Percentiles rank a stretch among this genome's conserved stretches.
Conservation (phyloP, 768 basidiomycete species). For the Steccherinum ochraceum region DNA sequence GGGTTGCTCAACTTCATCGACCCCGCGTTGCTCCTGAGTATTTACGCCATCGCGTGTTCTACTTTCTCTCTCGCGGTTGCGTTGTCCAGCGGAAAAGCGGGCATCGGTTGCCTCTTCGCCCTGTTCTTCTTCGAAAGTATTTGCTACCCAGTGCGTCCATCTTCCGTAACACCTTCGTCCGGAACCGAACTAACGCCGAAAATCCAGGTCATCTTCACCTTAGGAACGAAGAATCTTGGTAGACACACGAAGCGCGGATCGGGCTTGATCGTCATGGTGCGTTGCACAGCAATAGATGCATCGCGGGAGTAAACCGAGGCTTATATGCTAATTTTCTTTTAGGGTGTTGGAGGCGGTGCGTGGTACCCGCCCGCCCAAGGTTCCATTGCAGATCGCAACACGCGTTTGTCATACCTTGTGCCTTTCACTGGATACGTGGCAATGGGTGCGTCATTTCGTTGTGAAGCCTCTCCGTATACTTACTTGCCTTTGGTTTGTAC, state of each 20-base stretch:
- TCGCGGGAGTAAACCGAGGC: background rate
- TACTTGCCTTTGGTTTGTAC: background rate
- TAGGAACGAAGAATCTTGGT: conserved; percentile 60
- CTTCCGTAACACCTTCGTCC: conserved; percentile 19
- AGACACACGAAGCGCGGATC: conserved; percentile 55
- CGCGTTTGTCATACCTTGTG: conserved; percentile 53
- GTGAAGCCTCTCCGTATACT: too few species aligned
- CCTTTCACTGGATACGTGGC: conserved; percentile 52
- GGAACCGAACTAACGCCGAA: background rate
- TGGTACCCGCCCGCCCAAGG: conserved; percentile 64
- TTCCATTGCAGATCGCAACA: conserved; percentile 43
- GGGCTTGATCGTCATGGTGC: conserved; percentile 56
- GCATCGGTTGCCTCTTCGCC: conserved; percentile 53
- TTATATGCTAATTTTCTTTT: background rate
- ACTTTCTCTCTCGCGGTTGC: conserved; percentile 47
- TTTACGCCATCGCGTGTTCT: conserved; percentile 47
- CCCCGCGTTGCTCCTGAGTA: conserved; percentile 52
- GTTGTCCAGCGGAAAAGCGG: conserved; percentile 44
- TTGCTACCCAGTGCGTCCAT: conserved; percentile 48
- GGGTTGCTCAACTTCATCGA: conserved; percentile 56
- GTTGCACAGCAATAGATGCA: conserved; percentile 7
- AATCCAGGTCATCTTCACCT: conserved; percentile 50
- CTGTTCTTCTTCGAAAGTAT: conserved; percentile 76
- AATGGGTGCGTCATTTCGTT: conserved; percentile 28
- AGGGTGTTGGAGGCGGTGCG: conserved; percentile 61